These are phyloP conservation scores for Knufia petricola DNA, from an alignment of 2,329 filamentous ascomycete species.

Conservation along the genomic window DNA sequence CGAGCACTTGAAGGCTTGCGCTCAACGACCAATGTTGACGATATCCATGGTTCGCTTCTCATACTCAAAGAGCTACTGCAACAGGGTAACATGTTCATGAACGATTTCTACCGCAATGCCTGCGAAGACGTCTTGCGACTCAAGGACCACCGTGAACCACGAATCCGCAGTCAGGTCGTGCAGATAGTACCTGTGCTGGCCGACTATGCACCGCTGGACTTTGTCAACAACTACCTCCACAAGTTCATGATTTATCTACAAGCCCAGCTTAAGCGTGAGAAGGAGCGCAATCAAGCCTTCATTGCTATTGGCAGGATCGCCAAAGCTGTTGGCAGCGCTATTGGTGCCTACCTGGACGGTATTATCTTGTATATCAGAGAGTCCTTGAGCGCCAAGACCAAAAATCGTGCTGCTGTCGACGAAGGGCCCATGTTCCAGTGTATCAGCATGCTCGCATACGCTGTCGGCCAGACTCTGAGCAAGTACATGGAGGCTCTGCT, in stretches of 20 bases:
- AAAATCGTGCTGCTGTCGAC: conserved; percentile 46
- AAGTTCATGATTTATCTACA: conserved; percentile 97
- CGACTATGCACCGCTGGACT: conserved; percentile 83
- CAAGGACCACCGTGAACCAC: conserved; percentile 82
- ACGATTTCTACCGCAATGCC: conserved; percentile 80
- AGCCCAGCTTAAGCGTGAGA: conserved; percentile 86
- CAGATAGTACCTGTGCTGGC: conserved; percentile 86
- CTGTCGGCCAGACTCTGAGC: conserved; percentile 90
- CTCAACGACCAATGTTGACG: conserved; percentile 65
- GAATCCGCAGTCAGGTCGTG: conserved; percentile 82
- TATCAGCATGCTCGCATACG: conserved; percentile 90
- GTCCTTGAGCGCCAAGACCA: conserved; percentile 35
- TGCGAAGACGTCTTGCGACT: conserved; percentile 89
- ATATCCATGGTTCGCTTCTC: conserved; percentile 85
- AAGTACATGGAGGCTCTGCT: conserved; percentile 96
- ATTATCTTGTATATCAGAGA: conserved; percentile 91
- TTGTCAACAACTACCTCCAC: conserved; percentile 77
- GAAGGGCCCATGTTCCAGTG: conserved; percentile 86
- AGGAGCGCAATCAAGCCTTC: conserved; percentile 88
- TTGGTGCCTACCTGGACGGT: conserved; percentile 87
- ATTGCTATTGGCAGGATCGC: conserved; percentile 93
- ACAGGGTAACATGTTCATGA: conserved; percentile 99
- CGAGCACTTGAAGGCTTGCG: conserved; percentile 74
- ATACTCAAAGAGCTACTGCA: conserved; percentile 87
- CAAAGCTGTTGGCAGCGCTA: conserved; percentile 89